Evolutionary conservation across 352 stramenopile genomes (phyloP), one percentile per base, ranked within the genome.

Genomic region (Phytophthora cactorum): DNA sequence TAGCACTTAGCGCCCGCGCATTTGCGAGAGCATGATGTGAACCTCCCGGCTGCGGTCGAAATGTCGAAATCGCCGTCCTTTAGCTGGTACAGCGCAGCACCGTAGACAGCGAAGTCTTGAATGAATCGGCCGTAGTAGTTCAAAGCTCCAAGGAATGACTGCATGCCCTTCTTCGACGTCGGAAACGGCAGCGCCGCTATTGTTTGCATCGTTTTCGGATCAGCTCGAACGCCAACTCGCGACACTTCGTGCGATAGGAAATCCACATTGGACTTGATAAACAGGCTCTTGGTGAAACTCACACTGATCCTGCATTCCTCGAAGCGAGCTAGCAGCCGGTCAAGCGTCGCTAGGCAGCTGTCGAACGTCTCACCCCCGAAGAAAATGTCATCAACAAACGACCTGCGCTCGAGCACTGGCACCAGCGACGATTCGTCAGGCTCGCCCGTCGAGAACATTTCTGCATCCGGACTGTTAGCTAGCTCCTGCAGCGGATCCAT

Each of bases 11-110:
- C 1, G 62, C 58, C 67, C 67, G 75, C 7, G 43, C 22, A 9
- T 72, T 76, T 0, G 59, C 68, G n/a, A 74, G 59, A 72, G 9
- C 10, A 71, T 72, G 0, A 75, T 22, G 2, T 52, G 6, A 3
- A 68, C 63, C 0, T 72, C 51, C 12, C 44, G 39, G 0, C 22
- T 44, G 0, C 27, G 9, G 17, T 68, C 50, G 9, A 66, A 65
- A 14, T 75, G 68, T 0, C 34, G 22, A 0, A 77, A 2, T 46
- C 59, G 0, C 36, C 38, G 2, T 75, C 63, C 1, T 45, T 68
- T 0, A 78, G 53, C 9, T 75, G 63, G 46, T 78, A 71, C 0
- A 74, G 39, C 0, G 39, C 14, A 3, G 39, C 39, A 7, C 39
- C 10, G 15, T n/a, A 45, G 11, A 45, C 12, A 25, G 39, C 15